Evolutionary conservation across 306 rosid genomes (phyloP), one percentile per base, ranked within the genome.

Genomic region (Prunus padus): DNA sequence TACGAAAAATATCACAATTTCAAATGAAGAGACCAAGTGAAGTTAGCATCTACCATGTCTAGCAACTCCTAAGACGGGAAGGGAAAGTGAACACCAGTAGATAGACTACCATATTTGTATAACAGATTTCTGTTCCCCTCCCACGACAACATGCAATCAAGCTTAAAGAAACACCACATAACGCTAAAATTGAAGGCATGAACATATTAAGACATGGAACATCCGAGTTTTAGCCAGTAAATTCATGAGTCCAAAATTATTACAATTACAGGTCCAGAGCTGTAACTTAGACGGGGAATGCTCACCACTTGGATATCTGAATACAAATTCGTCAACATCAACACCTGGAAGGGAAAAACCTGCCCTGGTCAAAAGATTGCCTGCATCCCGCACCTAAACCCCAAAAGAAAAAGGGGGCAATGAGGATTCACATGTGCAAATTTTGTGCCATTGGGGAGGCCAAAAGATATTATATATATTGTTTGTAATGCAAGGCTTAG

Each of bases 341-440:
- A 94, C 98, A 79, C 98, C 90, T 55, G 97, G 95, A 76, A 94
- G 95, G 77, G 85, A 76, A 76, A 94, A 92, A 49, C 96, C 98
- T 47, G 98, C 98, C 85, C 98, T 91, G 20, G 95, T 89, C 90
- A 94, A 86, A 76, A 94, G 98, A 85, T 94, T 94, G 46, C 97
- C 98, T 52, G 98, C 98, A 88, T 94, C 98, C 80, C 97, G 87
- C 80, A 94, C 96, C 98, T 94, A 74, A 71, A 68, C 55, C 72
- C 66, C 65, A 57, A 56, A 71, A 55, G 37, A 20, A 30, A 26
- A 26, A 6, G 42, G 14, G 22, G 3, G 44, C 20, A 8, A 33
- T 33, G 30, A 12, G 49, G 15, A 45, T 54, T 65, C 26, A 65
- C 18, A 31, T 19, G 16, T 20, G 45, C 62, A 10, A 23, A 28